phyloP scores from a whole-genome alignment of 345 rosid genomes.

The Populus euphratica region DNA sequence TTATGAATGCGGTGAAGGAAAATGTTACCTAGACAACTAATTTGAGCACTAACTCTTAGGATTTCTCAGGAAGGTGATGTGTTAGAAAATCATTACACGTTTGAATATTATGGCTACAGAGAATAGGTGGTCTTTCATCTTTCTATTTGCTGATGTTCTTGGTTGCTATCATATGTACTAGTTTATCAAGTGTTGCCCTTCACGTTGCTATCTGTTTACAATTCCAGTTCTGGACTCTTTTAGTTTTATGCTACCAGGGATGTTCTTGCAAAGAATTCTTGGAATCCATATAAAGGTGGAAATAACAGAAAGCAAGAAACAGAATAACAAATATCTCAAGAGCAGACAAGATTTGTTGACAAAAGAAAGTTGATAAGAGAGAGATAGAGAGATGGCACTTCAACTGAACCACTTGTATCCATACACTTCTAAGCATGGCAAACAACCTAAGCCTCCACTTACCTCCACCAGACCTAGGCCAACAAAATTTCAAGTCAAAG shows the following conservation, averaged over 20 bases:
- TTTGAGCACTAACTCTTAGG: no score
- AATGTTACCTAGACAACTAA: no score
- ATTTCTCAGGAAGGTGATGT: no score
- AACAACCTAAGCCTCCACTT: conserved; percentile 12
- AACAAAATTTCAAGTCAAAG: conserved; percentile 17
- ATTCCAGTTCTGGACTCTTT: no score
- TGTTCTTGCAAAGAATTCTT: background rate
- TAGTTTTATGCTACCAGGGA: background rate
- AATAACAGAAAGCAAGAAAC: background rate
- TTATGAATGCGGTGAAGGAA: no score
- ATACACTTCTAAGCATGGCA: conserved; percentile 14
- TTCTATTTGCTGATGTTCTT: no score
- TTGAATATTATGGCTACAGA: no score
- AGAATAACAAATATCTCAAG: background rate
- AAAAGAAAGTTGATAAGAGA: background rate
- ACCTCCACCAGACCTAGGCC: conserved; percentile 12
- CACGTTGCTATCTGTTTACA: no score
- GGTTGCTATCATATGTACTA: no score
- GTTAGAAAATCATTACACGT: no score
- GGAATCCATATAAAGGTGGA: background rate
- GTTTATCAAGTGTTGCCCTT: background rate
- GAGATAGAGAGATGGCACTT: conserved; percentile 20
- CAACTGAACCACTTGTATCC: conserved; percentile 29
- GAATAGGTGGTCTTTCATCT: no score
- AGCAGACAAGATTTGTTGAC: background rate